Base-by-base conservation (phyloP, 768 basidiomycete species). In the Russula foetens region DNA sequence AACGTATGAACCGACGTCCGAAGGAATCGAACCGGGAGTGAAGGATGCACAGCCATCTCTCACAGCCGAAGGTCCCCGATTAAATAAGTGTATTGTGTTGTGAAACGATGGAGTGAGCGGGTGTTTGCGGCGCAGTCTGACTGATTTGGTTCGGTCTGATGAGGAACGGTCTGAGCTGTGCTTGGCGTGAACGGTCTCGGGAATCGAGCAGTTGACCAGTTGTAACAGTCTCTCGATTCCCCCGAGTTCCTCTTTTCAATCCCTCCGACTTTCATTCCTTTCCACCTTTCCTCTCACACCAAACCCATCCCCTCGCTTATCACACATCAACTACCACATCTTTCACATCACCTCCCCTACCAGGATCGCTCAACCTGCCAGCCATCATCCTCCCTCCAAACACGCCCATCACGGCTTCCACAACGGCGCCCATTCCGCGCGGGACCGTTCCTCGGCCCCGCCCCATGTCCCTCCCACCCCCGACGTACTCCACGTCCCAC, bases 381-480 rank as follows among this genome's bases (percentile, higher is more conserved):
- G 54, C 74, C 73, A 64, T 71, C 56, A 58, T 67, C 14, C 68
- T 21, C 70, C 46, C 59, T 72, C 45, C 49, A 14, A 21, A 21
- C 24, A 31, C 51, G 19, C 29, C 56, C 50, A 58, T 7, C 56
- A 62, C 11, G 60, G 56, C 60, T 48, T 62, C 56, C 23, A 26
- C 44, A 24, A 21, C 21, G 0, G 67, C 63, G 1, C 62, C 63
- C 57, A 52, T 69, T 60, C 53, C 66, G 52, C 56, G 48, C 68
- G 48, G 63, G 66, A 43, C 63, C 67, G 35, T 59, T 67, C 45
- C 71, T 67, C 66, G 78, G 66, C 82, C 83, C 58, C 76, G 86
- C 45, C 88, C 88, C 50, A 76, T 86, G 52, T 89, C 88, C 9
- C 85, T 90, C 83, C 88, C 88, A 45, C 86, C 88, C 12, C 85